Percentiles rank a stretch among this genome's conserved stretches.
Conservation (phyloP, 139 green algal species). For the Chloropicon primus region DNA sequence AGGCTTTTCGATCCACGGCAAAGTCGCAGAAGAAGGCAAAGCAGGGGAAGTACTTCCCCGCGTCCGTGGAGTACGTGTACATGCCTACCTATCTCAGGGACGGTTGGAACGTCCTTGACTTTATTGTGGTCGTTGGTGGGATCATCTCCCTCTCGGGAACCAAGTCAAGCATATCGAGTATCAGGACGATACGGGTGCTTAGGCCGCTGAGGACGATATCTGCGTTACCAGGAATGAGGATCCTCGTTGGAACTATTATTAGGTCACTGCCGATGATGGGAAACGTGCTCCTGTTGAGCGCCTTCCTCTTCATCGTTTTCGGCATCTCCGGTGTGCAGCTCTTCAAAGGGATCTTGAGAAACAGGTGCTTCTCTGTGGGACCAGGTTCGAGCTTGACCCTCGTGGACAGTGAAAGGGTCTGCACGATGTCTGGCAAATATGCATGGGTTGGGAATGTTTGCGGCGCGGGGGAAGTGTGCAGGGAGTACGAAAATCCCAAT, state of each 20-base stretch:
- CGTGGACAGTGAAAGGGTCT: conserved; percentile 1
- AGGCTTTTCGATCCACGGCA: background rate
- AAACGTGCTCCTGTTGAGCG: conserved; percentile 16
- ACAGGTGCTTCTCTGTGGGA: conserved; percentile 6
- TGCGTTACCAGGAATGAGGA: conserved; percentile 11
- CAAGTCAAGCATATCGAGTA: background rate
- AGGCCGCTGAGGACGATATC: conserved; percentile 18
- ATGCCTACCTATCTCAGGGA: conserved; percentile 16
- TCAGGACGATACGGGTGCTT: conserved; percentile 14
- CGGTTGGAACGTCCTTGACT: conserved; percentile 25
- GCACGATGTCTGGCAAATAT: background rate
- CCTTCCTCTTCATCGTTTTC: conserved; percentile 19
- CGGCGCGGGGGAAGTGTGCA: background rate
- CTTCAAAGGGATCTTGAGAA: conserved; percentile 10
- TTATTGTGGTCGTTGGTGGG: conserved; percentile 13
- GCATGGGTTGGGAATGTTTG: background rate
- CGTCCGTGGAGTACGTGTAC: background rate
- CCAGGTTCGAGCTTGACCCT: background rate
- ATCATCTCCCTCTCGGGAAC: conserved; percentile 2
- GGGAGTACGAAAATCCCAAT: conserved; percentile 4
- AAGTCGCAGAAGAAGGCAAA: background rate
- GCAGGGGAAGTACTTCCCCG: background rate
- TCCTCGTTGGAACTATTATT: conserved; percentile 20
- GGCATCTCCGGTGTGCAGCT: conserved; percentile 21
- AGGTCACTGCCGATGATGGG: conserved; percentile 15